phyloP scores from a whole-genome alignment of 2,329 filamentous ascomycete species.

The Mariannaea sp. region DNA sequence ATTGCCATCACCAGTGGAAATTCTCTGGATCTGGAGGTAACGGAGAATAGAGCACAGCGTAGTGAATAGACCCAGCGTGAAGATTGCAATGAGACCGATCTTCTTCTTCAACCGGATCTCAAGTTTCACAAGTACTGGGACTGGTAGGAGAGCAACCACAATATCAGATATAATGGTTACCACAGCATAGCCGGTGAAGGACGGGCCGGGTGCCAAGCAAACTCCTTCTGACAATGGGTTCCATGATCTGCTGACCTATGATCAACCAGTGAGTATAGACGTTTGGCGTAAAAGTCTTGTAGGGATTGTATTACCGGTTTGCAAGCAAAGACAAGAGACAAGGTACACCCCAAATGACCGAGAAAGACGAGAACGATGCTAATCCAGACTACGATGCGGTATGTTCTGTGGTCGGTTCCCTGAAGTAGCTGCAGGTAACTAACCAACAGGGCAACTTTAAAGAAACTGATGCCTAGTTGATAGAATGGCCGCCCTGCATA shows the following conservation, averaged over 20 bases:
- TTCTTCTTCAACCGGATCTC: conserved; percentile 56
- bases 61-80: conserved; percentile 59
- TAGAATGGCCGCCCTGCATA: conserved; percentile 60
- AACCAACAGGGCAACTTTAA: conserved; percentile 59
- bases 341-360: conserved; percentile 53
- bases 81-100: conserved; percentile 55
- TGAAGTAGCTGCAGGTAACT: conserved; percentile 57
- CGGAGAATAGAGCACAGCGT: conserved; percentile 59
- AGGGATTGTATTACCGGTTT: conserved; percentile 46
- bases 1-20: conserved; percentile 56
- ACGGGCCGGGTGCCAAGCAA: conserved; percentile 52
- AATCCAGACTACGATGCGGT: conserved; percentile 51
- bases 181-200: conserved; percentile 57
- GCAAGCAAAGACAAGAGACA: conserved; percentile 57
- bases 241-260: conserved; percentile 52
- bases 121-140: conserved; percentile 54
- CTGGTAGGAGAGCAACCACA: conserved; percentile 54
- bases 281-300: background rate
- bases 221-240: conserved; percentile 45
- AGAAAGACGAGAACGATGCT: conserved; percentile 50
- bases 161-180: conserved; percentile 58
- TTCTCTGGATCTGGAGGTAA: conserved; percentile 55
- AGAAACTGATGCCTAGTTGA: conserved; percentile 59
- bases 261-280: background rate
- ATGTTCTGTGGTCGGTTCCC: conserved; percentile 51